Evolutionary conservation across 2,329 filamentous ascomycete species (phyloP), one percentile per base, ranked within the genome.

Genomic region (Diaporthe vaccinii): DNA sequence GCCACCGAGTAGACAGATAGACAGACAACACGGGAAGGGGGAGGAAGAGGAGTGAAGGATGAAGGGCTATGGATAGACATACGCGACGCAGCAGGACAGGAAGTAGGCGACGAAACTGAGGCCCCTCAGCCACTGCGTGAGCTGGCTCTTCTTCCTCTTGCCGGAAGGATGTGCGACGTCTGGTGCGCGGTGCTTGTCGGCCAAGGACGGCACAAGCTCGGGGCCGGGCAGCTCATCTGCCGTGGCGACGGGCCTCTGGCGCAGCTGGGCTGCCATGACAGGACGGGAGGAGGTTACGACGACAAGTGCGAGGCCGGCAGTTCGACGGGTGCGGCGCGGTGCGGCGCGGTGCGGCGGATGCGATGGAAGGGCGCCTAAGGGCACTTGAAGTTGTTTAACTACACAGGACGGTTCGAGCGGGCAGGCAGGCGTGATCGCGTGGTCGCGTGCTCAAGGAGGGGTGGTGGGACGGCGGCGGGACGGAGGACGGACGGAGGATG

Each of bases 101-200:
- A 92, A 91, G 81, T 91, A 92, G 76, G 89, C 46, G 31, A 80
- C 81, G 76, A 91, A 87, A 14, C 86, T 84, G n/a, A 88, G 70
- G 53, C 87, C 87, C n/a, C 91, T 87, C 53, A 91, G 68, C 34
- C 88, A 78, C 78, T 91, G 88, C 76, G 87, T 85, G 20, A 86
- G 79, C 12, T 83, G 81, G 65, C 89, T 87, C 82, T 92, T 86
- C 75, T 89, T 86, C 72, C 86, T 82, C 73, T 87, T 86, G n/a
- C 90, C 90, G 2, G 89, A 89, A 0, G 90, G 90, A 80, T 92
- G 90, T 20, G 76, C 78, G 28, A 76, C 77, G 65, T 53, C 77
- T 14, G 77, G 72, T 41, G 68, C 76, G 20, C 44, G 79, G 58
- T 65, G 73, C 39, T 20, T 34, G 17, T 71, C 51, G 41, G 46